Conservation (phyloP, 225 moss, liverwort and hornwort genomes). For the Pseudisothecium myosuroides region DNA sequence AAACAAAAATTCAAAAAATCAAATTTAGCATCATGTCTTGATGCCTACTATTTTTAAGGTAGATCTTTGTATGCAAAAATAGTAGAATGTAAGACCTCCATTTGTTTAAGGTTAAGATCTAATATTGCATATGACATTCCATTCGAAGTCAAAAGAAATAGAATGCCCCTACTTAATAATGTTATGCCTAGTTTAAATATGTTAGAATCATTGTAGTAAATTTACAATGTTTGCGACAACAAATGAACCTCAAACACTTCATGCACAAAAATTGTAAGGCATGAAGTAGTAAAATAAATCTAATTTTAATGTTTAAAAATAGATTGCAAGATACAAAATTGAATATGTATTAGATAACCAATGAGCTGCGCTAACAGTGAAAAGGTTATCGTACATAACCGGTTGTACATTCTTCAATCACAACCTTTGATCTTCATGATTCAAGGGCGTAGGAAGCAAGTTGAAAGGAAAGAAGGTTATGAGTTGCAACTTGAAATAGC, state of each 20-base stretch:
- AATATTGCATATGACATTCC: background rate
- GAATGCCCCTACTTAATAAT: background rate
- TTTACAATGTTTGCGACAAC: background rate
- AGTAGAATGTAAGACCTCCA: background rate
- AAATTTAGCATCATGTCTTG: background rate
- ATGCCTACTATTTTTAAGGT: background rate
- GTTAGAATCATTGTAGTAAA: too few species aligned
- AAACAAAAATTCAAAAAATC: background rate
- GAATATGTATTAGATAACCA: too few species aligned
- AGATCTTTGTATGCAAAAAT: background rate
- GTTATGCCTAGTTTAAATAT: background rate
- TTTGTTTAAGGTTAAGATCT: background rate
- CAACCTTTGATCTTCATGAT: too few species aligned
- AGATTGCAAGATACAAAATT: background rate
- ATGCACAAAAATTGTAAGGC: background rate
- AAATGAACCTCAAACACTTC: background rate
- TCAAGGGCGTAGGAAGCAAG: too few species aligned
- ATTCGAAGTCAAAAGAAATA: background rate
- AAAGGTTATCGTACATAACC: too few species aligned
- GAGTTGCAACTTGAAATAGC: too few species aligned
- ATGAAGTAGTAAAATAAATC: background rate
- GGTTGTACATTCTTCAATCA: too few species aligned
- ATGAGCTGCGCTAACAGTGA: too few species aligned
- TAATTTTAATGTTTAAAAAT: background rate
- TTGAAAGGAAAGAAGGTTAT: too few species aligned